Evolutionary conservation across 257 asterid genomes (phyloP).

Genomic region (Coffea canephora): DNA sequence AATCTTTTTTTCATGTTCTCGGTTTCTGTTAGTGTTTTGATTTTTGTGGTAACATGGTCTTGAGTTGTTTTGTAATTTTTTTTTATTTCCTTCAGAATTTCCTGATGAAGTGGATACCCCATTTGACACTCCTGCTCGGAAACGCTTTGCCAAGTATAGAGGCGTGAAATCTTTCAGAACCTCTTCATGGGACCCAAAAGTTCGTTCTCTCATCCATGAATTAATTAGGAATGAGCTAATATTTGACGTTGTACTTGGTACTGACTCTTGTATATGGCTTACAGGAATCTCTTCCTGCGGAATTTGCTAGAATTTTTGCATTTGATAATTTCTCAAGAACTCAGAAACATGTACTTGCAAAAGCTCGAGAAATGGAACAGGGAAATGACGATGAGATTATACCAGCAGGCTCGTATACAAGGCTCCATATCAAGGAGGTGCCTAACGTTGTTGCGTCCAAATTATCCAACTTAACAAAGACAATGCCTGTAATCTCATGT

Average conservation of each 20-base stretch:
- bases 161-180: conserved; percentile 94
- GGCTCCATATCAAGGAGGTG: conserved; percentile 68
- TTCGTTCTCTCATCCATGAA: conserved; percentile 31
- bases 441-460: conserved; percentile 54
- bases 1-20: neutral
- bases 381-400: conserved; percentile 41
- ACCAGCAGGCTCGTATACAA: conserved; percentile 67
- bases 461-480: conserved; percentile 43
- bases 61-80: conserved; percentile 16
- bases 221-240: neutral
- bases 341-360: conserved; percentile 77
- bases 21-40: neutral
- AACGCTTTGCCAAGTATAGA: conserved; percentile 92
- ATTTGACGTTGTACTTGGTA: conserved; percentile 18
- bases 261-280: conserved; percentile 19
- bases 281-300: conserved; percentile 95
- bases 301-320: conserved; percentile 84
- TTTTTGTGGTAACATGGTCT: neutral
- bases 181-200: conserved; percentile 98
- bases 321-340: conserved; percentile 83
- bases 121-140: conserved; percentile 80
- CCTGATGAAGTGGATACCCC: conserved; percentile 99
- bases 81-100: conserved; percentile 47
- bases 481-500: conserved; percentile 59
- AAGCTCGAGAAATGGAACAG: conserved; percentile 64